Conservation (phyloP, 371 early-diverging fungal species). For the Mortierella sp. region DNA sequence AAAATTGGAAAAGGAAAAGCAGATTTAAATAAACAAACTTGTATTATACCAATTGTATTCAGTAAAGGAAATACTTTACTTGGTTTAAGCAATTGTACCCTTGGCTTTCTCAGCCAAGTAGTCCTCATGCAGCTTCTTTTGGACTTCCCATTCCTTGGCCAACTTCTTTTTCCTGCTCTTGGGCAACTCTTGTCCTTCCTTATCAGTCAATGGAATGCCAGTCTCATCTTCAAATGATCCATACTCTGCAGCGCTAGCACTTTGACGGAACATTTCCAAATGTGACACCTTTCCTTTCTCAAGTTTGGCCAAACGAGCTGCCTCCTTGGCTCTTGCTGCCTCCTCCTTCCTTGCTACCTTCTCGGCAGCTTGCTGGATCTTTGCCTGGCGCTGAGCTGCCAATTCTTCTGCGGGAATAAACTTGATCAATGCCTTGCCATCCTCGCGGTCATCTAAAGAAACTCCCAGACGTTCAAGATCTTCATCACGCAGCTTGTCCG, state of each 20-base stretch:
- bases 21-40: conserved; percentile 4
- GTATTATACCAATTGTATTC: too few species aligned
- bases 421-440: conserved; percentile 93
- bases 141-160: conserved; percentile 86
- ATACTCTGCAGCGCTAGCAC: conserved; percentile 70
- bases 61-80: too few species aligned
- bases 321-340: conserved; percentile 70
- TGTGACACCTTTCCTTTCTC: conserved; percentile 85
- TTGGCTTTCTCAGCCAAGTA: conserved; percentile 66
- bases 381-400: conserved; percentile 74
- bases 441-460: conserved; percentile 93
- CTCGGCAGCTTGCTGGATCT: conserved; percentile 71
- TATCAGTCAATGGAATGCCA: conserved; percentile 92
- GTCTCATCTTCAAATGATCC: conserved; percentile 82
- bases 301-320: conserved; percentile 76
- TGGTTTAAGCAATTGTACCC: conserved; percentile 35
- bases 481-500: conserved; percentile 91
- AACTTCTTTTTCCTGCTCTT: conserved; percentile 91
- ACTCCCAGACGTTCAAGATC: conserved; percentile 91
- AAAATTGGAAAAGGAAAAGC: neutral
- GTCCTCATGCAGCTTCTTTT: conserved; percentile 89
- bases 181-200: conserved; percentile 83
- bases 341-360: conserved; percentile 78
- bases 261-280: conserved; percentile 81
- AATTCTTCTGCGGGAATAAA: conserved; percentile 83